Base-by-base conservation (phyloP, 345 rosid species). In the Hibiscus syriacus region DNA sequence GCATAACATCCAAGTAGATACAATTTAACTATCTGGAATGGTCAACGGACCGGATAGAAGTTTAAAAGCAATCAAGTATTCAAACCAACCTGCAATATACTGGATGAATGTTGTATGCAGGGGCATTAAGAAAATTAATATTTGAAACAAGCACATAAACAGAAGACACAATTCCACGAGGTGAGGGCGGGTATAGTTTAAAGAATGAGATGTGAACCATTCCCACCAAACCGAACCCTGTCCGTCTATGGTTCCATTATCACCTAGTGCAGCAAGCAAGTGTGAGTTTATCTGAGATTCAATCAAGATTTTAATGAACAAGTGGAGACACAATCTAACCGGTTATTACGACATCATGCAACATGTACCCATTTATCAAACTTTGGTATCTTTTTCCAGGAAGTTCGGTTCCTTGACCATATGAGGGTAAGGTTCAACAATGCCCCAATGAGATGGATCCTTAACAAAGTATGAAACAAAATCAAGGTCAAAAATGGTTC, bases 161-260 rank as follows among this genome's bases (percentile, higher is more conserved):
- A 2, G 95, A 89, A 3, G 80, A 80, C 45, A 80, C 70, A 49
- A 85, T 72, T 94, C 97, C 13, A 94, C 85, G 0, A 94, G 86
- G 74, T 91, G 91, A 52, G 99, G 99, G 49, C 99, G 90, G 71
- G 86, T 94, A 67, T 87, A 83, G 78, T 94, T 94, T 73, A 94
- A 80, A 19, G 89, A 70, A 64, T 80, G 86, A 2, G 84, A 77
- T 58, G 60, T 68, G 64, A 82, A 86, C 93, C 84, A 86, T 46
- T 89, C 83, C 99, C 97, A 94, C 99, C 92, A 94, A 25, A 82
- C 79, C 0, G 81, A 83, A 68, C 99, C 99, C 66, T 94, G 97
- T 10, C 97, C 99, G 34, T 94, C 96, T 25, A 87, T 82, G 52
- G 96, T 87, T 57, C 99, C 97, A 41, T 91, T 86, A 64, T 94